A percentile compares a stretch with the other conserved stretches of the same genome.
Conservation (phyloP, 306 rosid species). For the Quercus rubra region DNA sequence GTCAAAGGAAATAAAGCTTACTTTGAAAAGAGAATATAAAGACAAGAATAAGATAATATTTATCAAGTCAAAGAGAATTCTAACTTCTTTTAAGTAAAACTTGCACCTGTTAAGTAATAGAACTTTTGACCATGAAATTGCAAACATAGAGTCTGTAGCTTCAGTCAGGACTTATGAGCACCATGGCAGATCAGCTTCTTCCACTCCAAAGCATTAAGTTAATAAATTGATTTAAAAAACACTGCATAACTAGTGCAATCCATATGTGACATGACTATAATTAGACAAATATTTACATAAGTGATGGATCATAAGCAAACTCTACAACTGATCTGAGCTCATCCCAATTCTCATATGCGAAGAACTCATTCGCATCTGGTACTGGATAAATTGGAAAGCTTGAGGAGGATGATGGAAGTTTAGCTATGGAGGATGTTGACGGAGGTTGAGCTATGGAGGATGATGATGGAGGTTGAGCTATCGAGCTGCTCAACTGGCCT, state of each 20-base stretch:
- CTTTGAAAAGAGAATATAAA: not conserved
- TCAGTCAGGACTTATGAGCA: not conserved
- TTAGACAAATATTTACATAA: constrained; percentile 10
- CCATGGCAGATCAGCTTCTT: not conserved
- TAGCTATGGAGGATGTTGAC: no score
- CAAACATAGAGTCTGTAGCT: not conserved
- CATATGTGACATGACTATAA: not conserved
- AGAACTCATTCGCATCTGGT: constrained; percentile 24
- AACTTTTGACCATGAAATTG: not conserved
- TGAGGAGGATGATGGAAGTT: constrained; percentile 21
- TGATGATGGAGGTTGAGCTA: constrained; percentile 23
- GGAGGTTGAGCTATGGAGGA: constrained; percentile 29
- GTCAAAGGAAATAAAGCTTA: not conserved
- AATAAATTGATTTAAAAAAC: not conserved
- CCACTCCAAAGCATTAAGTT: not conserved
- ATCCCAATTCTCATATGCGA: constrained; percentile 57
- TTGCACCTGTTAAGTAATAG: not conserved
- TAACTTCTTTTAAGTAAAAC: not conserved
- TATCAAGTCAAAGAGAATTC: not conserved
- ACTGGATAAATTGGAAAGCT: constrained; percentile 31
- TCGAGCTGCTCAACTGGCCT: constrained; percentile 25
- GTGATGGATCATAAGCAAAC: constrained; percentile 50
- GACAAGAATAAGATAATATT: not conserved
- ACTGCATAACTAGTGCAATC: not conserved
- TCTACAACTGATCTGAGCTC: constrained; percentile 74